These are phyloP conservation scores for Persicaria maculosa DNA, from an alignment of 148 eudicot genomes.

Conservation along the genomic window DNA sequence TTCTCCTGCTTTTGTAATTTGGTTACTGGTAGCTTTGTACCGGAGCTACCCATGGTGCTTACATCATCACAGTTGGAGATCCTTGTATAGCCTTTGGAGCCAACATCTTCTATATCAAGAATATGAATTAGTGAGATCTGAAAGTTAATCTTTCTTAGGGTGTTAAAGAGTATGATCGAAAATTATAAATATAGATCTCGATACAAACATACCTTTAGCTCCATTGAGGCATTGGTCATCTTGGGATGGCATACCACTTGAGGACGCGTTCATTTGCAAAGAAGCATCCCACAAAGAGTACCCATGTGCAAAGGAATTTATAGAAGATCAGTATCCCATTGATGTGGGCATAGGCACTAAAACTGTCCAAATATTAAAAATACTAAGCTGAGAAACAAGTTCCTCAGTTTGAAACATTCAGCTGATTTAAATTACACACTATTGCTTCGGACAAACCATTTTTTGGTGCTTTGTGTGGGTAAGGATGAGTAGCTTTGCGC, in stretches of 20 bases:
- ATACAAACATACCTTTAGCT: constrained; percentile 50
- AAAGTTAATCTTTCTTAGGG: constrained; percentile 11
- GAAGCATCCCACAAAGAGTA: constrained; percentile 71
- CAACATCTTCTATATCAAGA: constrained; percentile 48
- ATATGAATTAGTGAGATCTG: constrained; percentile 18
- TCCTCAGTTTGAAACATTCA: constrained; percentile 7
- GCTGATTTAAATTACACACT: background rate
- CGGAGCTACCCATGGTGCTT: constrained; percentile 42
- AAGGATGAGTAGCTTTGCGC: constrained; percentile 91
- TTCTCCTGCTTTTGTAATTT: constrained; percentile 40
- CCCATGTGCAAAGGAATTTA: constrained; percentile 53
- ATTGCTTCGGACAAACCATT: constrained; percentile 47
- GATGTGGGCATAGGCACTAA: constrained; percentile 48
- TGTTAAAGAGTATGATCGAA: background rate
- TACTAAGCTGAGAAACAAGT: constrained; percentile 15
- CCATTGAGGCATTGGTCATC: constrained; percentile 47
- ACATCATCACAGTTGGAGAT: constrained; percentile 25
- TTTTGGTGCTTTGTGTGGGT: constrained; percentile 84
- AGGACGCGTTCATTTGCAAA: constrained; percentile 32
- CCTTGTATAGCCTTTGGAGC: constrained; percentile 38
- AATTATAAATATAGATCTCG: constrained; percentile 2
- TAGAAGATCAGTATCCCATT: constrained; percentile 48
- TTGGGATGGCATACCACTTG: constrained; percentile 45
- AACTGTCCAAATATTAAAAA: constrained; percentile 26
- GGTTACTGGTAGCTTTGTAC: constrained; percentile 29